These are phyloP conservation scores for Selaginella tamariscina DNA, from an alignment of 75 land plant genomes.

Conservation along the genomic window DNA sequence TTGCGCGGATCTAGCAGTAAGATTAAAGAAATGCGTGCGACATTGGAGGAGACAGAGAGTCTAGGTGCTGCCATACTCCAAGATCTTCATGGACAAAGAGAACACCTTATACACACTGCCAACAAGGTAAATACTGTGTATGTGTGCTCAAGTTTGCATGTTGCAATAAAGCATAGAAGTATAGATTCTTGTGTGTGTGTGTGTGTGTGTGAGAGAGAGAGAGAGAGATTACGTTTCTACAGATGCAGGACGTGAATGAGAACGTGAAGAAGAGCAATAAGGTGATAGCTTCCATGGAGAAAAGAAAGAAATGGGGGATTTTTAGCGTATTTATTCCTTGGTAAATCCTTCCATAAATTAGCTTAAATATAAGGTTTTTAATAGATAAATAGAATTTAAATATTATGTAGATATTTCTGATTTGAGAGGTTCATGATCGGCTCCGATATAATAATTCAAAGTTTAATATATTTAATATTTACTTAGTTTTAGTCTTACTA, in stretches of 20 bases:
- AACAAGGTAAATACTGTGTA: neutral
- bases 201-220: too few relatives aligned
- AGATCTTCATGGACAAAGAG: neutral
- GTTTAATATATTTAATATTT: too few relatives aligned
- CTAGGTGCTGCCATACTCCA: neutral
- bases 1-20: neutral
- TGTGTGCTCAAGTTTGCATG: neutral
- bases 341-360: too few relatives aligned
- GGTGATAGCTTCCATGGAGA: neutral
- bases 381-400: too few relatives aligned
- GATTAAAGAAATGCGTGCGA: neutral
- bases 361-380: too few relatives aligned
- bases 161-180: too few relatives aligned
- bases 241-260: neutral
- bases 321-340: neutral
- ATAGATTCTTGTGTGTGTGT: too few relatives aligned
- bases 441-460: too few relatives aligned
- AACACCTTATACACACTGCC: neutral
- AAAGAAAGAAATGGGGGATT: neutral
- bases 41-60: neutral
- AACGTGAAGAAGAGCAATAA: neutral
- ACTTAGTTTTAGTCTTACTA: too few relatives aligned
- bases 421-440: too few relatives aligned
- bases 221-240: neutral
- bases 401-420: too few relatives aligned